These are phyloP conservation scores for Aspergillus jensenii DNA, from an alignment of 2,329 filamentous ascomycete species.

Conservation along the genomic window DNA sequence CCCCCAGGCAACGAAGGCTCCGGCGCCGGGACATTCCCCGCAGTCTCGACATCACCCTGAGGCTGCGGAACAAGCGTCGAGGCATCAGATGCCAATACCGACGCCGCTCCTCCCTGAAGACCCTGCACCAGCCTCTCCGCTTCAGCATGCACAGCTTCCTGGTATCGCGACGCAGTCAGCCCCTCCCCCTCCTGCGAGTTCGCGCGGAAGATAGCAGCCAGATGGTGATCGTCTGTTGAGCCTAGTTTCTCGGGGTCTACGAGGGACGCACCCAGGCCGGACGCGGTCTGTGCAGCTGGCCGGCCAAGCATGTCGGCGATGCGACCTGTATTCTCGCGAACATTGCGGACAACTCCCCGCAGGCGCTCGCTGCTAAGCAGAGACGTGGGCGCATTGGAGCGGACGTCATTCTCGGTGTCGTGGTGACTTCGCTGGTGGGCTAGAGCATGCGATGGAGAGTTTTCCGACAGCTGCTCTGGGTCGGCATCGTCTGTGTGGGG, in stretches of 20 bases:
- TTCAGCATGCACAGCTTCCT: constrained; percentile 5
- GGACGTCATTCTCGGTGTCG: background rate
- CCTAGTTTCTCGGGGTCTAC: constrained; percentile 10
- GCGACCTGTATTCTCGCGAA: constrained; percentile 4
- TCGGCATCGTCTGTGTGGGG: no score
- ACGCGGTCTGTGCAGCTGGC: background rate
- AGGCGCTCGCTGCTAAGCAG: constrained; percentile 5
- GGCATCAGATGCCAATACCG: background rate
- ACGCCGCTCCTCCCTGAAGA: background rate
- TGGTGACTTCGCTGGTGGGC: no score
- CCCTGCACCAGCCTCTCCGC: constrained; percentile 7
- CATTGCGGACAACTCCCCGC: background rate
- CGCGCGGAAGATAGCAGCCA: constrained; percentile 5
- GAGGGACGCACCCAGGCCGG: constrained; percentile 1
- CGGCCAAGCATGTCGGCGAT: constrained; percentile 4
- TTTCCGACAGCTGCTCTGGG: no score
- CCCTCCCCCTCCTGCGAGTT: background rate
- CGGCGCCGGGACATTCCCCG: background rate
- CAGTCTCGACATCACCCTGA: constrained; percentile 1
- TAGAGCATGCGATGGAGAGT: no score
- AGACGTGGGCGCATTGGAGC: background rate
- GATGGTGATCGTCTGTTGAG: constrained; percentile 8
- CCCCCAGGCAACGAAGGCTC: constrained; percentile 5
- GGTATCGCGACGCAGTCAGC: background rate
- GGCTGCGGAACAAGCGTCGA: background rate